Conservation (phyloP, 805 yeast species). For the Lipomyces yamanashiensis region DNA sequence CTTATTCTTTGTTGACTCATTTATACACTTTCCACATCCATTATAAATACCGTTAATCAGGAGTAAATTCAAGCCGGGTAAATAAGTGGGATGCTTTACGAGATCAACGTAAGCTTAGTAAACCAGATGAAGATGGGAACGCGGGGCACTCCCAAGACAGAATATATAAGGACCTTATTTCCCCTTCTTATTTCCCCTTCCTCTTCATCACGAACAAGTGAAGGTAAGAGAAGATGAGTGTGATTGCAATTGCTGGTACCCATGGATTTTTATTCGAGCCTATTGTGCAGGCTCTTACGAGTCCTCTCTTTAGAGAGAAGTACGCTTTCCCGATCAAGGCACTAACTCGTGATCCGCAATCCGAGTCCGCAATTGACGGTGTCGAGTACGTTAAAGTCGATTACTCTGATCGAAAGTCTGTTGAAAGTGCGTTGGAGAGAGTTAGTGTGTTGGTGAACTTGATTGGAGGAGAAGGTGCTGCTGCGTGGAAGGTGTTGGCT, state of each 20-base stretch:
- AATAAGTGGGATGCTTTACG: no score
- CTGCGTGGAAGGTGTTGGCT: conserved; percentile 47
- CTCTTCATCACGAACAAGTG: no score
- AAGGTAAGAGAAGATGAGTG: conserved; percentile 13
- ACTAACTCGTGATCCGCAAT: conserved; percentile 51
- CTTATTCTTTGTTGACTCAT: no score
- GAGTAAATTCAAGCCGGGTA: no score
- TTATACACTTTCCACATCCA: no score
- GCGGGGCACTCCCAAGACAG: no score
- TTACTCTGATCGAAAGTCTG: conserved; percentile 38
- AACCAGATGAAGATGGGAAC: no score
- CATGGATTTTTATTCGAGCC: conserved; percentile 60
- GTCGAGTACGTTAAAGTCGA: conserved; percentile 26
- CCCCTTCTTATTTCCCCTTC: no score
- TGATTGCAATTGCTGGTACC: conserved; percentile 58
- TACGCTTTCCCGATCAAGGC: conserved; percentile 56
- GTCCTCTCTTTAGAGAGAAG: conserved; percentile 51
- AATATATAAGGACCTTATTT: no score
- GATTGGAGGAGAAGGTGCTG: conserved; percentile 48
- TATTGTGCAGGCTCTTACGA: conserved; percentile 52
- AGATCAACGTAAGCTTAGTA: no score
- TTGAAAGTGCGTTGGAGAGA: conserved; percentile 48
- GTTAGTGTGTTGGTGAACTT: conserved; percentile 59
- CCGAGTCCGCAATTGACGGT: conserved; percentile 15
- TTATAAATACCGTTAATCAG: no score